These are phyloP conservation scores for Brassica cretica DNA, from an alignment of 345 rosid genomes.

Conservation along the genomic window DNA sequence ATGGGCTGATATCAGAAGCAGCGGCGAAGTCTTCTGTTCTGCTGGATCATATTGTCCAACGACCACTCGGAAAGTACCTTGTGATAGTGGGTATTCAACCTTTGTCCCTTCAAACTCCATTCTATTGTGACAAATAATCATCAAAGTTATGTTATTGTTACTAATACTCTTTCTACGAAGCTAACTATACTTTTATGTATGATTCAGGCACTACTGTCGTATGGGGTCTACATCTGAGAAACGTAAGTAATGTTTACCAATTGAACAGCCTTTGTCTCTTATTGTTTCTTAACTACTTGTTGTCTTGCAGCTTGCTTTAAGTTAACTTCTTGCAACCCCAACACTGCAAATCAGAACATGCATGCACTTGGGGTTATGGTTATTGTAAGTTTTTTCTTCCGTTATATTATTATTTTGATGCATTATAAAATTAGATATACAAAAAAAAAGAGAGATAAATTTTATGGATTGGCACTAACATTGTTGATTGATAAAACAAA, in stretches of 20 bases:
- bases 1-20: constrained; percentile 76
- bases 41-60: constrained; percentile 65
- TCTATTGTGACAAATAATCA: neutral
- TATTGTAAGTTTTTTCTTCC: constrained; percentile 54
- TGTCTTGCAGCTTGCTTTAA: constrained; percentile 76
- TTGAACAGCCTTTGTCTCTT: constrained; percentile 17
- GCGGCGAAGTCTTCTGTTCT: constrained; percentile 79
- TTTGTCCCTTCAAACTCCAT: constrained; percentile 24
- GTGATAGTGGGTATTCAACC: constrained; percentile 60
- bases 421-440: too few species aligned
- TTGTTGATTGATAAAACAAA: too few species aligned
- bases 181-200: neutral
- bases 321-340: constrained; percentile 71
- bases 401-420: neutral
- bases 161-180: too few species aligned
- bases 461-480: too few species aligned
- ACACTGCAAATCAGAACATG: constrained; percentile 69
- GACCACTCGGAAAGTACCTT: constrained; percentile 39
- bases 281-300: constrained; percentile 8
- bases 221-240: constrained; percentile 77
- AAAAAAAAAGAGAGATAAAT: too few species aligned
- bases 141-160: constrained; percentile 4
- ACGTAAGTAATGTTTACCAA: constrained; percentile 41
- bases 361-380: constrained; percentile 82
- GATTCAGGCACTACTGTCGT: constrained; percentile 76